A percentile compares a stretch with the other conserved stretches of the same genome.
These are phyloP conservation scores for Penicillium freii DNA, from an alignment of 2,329 filamentous ascomycete genomes.

Conservation along the genomic window DNA sequence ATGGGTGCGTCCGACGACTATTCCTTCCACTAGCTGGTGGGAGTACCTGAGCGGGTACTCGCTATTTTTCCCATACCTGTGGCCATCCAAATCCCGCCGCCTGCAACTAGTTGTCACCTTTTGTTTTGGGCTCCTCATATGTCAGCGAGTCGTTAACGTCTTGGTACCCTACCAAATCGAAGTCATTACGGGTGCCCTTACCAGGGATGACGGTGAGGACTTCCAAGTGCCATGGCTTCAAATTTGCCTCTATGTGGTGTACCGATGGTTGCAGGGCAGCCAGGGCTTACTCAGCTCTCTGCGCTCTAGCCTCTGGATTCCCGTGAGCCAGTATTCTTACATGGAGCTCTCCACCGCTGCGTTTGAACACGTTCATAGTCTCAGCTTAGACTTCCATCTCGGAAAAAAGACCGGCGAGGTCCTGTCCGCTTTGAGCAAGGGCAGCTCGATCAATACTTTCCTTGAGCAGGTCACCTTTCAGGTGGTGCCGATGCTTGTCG, in stretches of 20 bases:
- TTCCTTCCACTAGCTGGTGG: slow-evolving; percentile 89
- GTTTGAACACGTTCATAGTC: slow-evolving; percentile 93
- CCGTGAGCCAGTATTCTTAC: slow-evolving; percentile 95
- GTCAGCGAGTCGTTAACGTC: slow-evolving; percentile 82
- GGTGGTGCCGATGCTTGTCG: slow-evolving; percentile 90
- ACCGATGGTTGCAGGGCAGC: slow-evolving; percentile 79
- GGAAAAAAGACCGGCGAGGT: slow-evolving; percentile 97
- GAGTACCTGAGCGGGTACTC: slow-evolving; percentile 92
- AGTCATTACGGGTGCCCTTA: slow-evolving; percentile 71
- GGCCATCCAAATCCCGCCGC: slow-evolving; percentile 76
- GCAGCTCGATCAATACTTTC: slow-evolving; percentile 92
- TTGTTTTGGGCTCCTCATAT: slow-evolving; percentile 76
- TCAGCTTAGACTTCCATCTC: slow-evolving; percentile 94
- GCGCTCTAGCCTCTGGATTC: slow-evolving; percentile 87
- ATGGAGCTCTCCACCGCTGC: slow-evolving; percentile 89
- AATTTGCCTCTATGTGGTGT: slow-evolving; percentile 73
- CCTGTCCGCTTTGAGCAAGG: slow-evolving; percentile 91
- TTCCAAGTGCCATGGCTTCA: slow-evolving; percentile 66
- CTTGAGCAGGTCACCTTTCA: slow-evolving; percentile 95
- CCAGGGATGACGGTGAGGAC: slow-evolving; percentile 53
- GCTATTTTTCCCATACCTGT: slow-evolving; percentile 93
- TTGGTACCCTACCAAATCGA: slow-evolving; percentile 81
- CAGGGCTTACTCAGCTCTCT: slow-evolving; percentile 83
- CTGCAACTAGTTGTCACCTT: slow-evolving; percentile 76
- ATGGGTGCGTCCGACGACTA: slow-evolving; percentile 84